Conservation (phyloP, 2,329 filamentous ascomycete genomes). For the Xylariales sp. region DNA sequence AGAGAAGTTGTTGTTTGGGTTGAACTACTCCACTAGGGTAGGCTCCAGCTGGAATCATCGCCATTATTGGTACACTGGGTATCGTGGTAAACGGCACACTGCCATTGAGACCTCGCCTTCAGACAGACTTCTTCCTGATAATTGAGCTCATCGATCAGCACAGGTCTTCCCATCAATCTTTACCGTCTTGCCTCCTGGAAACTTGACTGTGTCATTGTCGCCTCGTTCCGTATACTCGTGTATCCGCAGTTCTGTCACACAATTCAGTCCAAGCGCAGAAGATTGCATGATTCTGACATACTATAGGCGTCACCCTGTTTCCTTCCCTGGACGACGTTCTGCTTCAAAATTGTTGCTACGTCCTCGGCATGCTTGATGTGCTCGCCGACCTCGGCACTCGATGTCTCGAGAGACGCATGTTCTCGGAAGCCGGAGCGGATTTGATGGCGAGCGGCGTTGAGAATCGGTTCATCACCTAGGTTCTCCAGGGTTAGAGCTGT, state of each 20-base stretch:
- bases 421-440: conserved; percentile 71
- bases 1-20: too few species aligned
- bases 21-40: too few species aligned
- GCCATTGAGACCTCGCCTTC: too few species aligned
- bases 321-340: conserved; percentile 85
- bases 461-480: conserved; percentile 64
- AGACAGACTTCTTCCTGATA: not conserved
- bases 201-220: conserved; percentile 87
- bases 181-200: conserved; percentile 37
- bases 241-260: conserved; percentile 68
- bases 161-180: conserved; percentile 20
- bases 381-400: conserved; percentile 54
- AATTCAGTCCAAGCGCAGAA: not conserved
- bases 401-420: conserved; percentile 54
- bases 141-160: conserved; percentile 15
- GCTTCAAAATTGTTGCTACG: conserved; percentile 70
- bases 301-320: conserved; percentile 52
- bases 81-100: too few species aligned
- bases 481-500: too few species aligned
- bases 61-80: too few species aligned
- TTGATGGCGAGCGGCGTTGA: conserved; percentile 66
- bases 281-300: conserved; percentile 35
- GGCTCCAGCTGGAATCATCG: too few species aligned
- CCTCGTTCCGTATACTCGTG: conserved; percentile 88
- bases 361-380: conserved; percentile 77